phyloP scores from a whole-genome alignment of 2,329 filamentous ascomycete genomes.

The Monilinia fructigena region DNA sequence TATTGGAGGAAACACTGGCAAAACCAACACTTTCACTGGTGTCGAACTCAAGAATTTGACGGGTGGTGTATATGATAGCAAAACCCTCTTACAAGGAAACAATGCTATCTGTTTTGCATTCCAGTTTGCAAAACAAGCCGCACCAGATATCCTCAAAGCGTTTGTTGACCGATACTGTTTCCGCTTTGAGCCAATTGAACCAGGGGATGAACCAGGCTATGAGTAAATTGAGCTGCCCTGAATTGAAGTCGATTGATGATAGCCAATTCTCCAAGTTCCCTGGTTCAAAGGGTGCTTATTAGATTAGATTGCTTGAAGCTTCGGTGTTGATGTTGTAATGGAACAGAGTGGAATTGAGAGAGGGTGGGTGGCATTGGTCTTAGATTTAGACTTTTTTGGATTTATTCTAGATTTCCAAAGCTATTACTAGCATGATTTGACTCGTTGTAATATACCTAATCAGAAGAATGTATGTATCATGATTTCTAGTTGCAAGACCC shows the following conservation, averaged over 20 bases:
- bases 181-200: constrained; percentile 38
- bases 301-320: background rate
- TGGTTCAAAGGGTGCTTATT: constrained; percentile 21
- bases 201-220: constrained; percentile 8
- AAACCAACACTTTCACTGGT: constrained; percentile 52
- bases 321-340: background rate
- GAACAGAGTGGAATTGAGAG: background rate
- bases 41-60: constrained; percentile 46
- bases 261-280: constrained; percentile 21
- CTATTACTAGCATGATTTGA: too few species aligned
- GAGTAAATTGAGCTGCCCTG: constrained; percentile 15
- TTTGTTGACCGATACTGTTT: constrained; percentile 39
- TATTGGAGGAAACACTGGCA: constrained; percentile 54
- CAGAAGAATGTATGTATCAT: too few species aligned
- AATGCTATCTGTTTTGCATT: constrained; percentile 48
- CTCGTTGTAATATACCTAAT: too few species aligned
- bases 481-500: too few species aligned
- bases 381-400: background rate
- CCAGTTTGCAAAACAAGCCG: constrained; percentile 43
- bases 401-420: too few species aligned
- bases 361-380: too few species aligned
- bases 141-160: constrained; percentile 46
- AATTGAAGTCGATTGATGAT: constrained; percentile 21
- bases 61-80: constrained; percentile 46
- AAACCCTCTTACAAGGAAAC: constrained; percentile 47